These are phyloP conservation scores for Cordyceps militaris DNA, from an alignment of 2,329 filamentous ascomycete species.

Conservation along the genomic window DNA sequence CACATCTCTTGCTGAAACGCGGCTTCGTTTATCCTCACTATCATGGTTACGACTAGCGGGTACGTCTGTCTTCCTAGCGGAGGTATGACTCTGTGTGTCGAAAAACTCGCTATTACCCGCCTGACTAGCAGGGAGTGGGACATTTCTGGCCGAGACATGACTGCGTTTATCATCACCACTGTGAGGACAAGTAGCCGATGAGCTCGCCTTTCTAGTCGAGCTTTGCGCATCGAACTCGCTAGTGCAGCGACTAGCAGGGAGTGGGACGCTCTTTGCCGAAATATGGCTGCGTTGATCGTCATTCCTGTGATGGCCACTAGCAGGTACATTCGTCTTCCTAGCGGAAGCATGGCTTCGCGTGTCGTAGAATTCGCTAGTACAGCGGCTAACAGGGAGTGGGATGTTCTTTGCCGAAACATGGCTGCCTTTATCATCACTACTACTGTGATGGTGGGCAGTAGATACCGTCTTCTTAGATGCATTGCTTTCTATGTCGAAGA, in stretches of 20 bases:
- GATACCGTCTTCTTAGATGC: background rate
- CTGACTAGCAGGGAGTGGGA: background rate
- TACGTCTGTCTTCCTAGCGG: background rate
- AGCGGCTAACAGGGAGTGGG: background rate
- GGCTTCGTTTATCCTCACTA: constrained; percentile 14
- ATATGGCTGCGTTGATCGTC: constrained; percentile 18
- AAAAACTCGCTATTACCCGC: background rate
- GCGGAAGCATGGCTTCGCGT: background rate
- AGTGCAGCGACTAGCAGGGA: background rate
- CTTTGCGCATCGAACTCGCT: background rate
- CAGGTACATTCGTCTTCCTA: background rate
- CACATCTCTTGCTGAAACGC: constrained; percentile 19
- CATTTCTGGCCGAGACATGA: constrained; percentile 18
- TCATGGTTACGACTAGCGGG: background rate
- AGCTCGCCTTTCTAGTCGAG: background rate
- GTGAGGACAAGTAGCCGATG: background rate
- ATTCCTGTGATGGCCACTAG: background rate
- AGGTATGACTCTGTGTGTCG: background rate
- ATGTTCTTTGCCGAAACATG: background rate
- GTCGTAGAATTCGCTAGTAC: background rate
- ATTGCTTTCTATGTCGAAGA: background rate
- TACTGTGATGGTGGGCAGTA: background rate
- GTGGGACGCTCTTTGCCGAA: constrained; percentile 15
- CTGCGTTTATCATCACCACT: constrained; percentile 15
- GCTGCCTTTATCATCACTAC: background rate